Evolutionary conservation across 345 rosid species (phyloP), one percentile per base, ranked within the genome.

Genomic region (Linum usitatissimum): DNA sequence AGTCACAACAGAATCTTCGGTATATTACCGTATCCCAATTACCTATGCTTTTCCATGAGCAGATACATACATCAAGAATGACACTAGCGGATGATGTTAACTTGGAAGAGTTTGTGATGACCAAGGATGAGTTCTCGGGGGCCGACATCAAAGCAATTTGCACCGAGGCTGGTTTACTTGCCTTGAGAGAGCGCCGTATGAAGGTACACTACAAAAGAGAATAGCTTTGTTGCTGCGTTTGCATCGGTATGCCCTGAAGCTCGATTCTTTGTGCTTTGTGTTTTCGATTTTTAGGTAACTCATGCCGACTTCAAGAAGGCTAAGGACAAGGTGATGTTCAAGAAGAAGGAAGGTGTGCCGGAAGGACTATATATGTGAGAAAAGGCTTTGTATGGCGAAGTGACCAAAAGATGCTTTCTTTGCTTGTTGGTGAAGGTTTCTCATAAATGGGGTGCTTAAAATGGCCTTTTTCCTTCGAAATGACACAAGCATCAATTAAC

Each of bases 291-390:
- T 21, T 21, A 55, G 21, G 59, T 14, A 3, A 30, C 73, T 6
- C 77, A 73, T 65, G 60, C 69, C 14, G 77, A 68, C 67, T 73
- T 69, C 62, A 73, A 73, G 73, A 73, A 73, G 60, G 77, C 77
- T 2, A 73, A 73, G 73, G 73, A 73, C 54, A 73, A 73, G 65
- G 73, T 68, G 67, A 73, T 73, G 77, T 73, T 68, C 66, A 73
- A 69, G 60, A 73, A 73, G 73, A 73, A 73, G 68, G 77, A 73
- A 61, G 77, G 73, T 18, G 77, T 73, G 9, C 73, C 73, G 0
- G 77, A 73, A 68, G 70, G 73, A 23, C 73, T 73, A 54, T 73
- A 73, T 21, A 65, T 73, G 73, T 64, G 67, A 72, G 61, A 36
- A n/a, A 31, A 0, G 12, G 20, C 31, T 23, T 23, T 23, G 28